Percentiles rank a stretch among this genome's conserved stretches.
Conservation (phyloP, 2,329 filamentous ascomycete genomes). For the Sporothrix brasiliensis region DNA sequence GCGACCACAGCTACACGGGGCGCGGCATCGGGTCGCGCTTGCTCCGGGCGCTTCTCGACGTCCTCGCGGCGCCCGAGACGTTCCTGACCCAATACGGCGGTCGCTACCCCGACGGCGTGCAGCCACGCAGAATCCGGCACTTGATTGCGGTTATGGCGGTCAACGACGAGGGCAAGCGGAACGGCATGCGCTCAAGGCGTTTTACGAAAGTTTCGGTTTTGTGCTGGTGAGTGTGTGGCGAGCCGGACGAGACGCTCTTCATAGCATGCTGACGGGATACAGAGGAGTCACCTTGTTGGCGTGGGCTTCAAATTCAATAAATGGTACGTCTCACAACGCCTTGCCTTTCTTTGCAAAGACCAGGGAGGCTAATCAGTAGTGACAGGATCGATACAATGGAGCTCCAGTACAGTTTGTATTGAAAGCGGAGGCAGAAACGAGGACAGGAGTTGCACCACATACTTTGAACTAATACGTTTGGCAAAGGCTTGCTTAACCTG, state of each 20-base stretch:
- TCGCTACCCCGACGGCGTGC: not conserved
- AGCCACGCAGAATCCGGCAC: constrained; percentile 1
- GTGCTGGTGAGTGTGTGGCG: not conserved
- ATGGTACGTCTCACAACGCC: not conserved
- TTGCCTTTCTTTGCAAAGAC: too few species aligned
- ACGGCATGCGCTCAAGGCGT: constrained; percentile 17
- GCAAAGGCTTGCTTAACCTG: not conserved
- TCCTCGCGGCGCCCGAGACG: not conserved
- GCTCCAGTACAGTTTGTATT: constrained; percentile 3
- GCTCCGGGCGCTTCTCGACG: constrained; percentile 15
- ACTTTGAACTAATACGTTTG: not conserved
- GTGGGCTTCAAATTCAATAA: constrained; percentile 14
- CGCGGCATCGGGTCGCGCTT: constrained; percentile 26
- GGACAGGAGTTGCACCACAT: not conserved
- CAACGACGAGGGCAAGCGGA: constrained; percentile 7
- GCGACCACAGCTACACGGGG: constrained; percentile 21
- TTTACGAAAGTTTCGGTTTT: constrained; percentile 25
- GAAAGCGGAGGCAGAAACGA: not conserved
- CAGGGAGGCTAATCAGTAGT: not conserved
- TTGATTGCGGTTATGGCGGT: constrained; percentile 24
- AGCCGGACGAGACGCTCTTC: too few species aligned
- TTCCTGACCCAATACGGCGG: not conserved
- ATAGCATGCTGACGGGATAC: not conserved
- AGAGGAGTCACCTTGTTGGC: constrained; percentile 14
- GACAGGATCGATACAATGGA: constrained; percentile 20